phyloP scores from a whole-genome alignment of 177 flowering plant genomes.

The Vitis hybrid region DNA sequence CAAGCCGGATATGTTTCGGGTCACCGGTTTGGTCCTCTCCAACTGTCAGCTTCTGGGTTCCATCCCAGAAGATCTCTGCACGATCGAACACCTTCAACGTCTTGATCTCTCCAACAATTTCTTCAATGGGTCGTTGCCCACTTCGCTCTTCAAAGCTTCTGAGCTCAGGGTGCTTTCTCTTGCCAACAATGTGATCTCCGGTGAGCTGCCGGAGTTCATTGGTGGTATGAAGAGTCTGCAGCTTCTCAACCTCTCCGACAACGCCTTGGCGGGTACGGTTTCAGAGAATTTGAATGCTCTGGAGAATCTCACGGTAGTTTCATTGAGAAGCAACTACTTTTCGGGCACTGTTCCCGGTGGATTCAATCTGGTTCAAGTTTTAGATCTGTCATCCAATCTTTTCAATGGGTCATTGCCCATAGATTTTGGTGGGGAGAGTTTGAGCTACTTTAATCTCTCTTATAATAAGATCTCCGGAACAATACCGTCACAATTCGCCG shows the following conservation, averaged over 20 bases:
- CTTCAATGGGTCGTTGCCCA: conserved; percentile 59
- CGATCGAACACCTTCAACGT: conserved; percentile 46
- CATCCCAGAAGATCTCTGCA: conserved; percentile 41
- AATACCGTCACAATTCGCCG: conserved; percentile 51
- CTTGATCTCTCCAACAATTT: conserved; percentile 63
- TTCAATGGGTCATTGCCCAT: conserved; percentile 65
- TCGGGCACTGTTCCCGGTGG: conserved; percentile 43
- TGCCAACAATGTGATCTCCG: conserved; percentile 46
- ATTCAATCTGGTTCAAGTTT: conserved; percentile 28
- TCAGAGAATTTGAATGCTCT: conserved; percentile 27
- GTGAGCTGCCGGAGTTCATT: conserved; percentile 33
- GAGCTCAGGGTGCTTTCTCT: conserved; percentile 47
- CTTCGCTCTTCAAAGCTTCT: conserved; percentile 44
- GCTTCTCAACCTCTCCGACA: conserved; percentile 51
- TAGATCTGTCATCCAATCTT: conserved; percentile 61
- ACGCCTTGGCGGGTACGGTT: conserved; percentile 43
- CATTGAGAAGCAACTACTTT: conserved; percentile 40
- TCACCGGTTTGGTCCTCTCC: conserved; percentile 50
- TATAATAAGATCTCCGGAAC: conserved; percentile 65
- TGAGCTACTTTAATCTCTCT: conserved; percentile 71
- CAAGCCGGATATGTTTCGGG: conserved; percentile 29
- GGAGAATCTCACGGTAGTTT: conserved; percentile 37
- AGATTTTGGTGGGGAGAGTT: conserved; percentile 47
- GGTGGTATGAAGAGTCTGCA: conserved; percentile 23
- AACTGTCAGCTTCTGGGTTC: conserved; percentile 50